phyloP scores from a whole-genome alignment of 2,329 filamentous ascomycete species.

The Xylariaceae sp. region DNA sequence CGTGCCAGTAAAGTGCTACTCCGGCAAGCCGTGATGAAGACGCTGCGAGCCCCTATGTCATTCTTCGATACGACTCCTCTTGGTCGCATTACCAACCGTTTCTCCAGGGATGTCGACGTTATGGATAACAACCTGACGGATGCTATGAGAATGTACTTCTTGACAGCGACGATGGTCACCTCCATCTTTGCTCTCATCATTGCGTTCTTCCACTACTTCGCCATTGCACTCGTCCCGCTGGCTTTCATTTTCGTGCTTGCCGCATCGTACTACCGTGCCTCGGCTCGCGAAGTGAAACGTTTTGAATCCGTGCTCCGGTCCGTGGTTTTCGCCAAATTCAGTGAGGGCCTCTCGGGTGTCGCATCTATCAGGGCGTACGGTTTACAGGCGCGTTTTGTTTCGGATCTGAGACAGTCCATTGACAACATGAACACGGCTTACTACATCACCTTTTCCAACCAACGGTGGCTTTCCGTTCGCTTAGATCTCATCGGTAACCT shows the following conservation, averaged over 20 bases:
- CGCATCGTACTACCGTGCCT: constrained; percentile 81
- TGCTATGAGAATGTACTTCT: constrained; percentile 85
- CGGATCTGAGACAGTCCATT: constrained; percentile 64
- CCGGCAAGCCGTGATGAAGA: constrained; percentile 69
- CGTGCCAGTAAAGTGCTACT: constrained; percentile 78
- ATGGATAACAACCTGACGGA: constrained; percentile 93
- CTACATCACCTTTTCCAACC: constrained; percentile 91
- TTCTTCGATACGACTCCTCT: constrained; percentile 98
- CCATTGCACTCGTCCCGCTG: constrained; percentile 56
- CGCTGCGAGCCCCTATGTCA: constrained; percentile 69
- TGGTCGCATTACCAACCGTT: constrained; percentile 92
- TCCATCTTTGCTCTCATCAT: constrained; percentile 87
- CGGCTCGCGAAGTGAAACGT: constrained; percentile 89
- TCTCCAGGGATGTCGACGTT: constrained; percentile 90
- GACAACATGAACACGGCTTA: constrained; percentile 94
- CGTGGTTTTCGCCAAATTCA: constrained; percentile 82
- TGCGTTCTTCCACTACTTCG: constrained; percentile 89
- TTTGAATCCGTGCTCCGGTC: constrained; percentile 88
- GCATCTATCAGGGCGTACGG: constrained; percentile 88
- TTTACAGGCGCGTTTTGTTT: constrained; percentile 67
- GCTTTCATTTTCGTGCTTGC: constrained; percentile 75
- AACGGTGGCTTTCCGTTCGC: constrained; percentile 84
- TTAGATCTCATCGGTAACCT: constrained; percentile 79
- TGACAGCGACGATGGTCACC: constrained; percentile 76
- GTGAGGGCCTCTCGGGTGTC: constrained; percentile 78